Evolutionary conservation across 192 early-diverging fungal species (phyloP).

Genomic region (Backusella mclennaniae): DNA sequence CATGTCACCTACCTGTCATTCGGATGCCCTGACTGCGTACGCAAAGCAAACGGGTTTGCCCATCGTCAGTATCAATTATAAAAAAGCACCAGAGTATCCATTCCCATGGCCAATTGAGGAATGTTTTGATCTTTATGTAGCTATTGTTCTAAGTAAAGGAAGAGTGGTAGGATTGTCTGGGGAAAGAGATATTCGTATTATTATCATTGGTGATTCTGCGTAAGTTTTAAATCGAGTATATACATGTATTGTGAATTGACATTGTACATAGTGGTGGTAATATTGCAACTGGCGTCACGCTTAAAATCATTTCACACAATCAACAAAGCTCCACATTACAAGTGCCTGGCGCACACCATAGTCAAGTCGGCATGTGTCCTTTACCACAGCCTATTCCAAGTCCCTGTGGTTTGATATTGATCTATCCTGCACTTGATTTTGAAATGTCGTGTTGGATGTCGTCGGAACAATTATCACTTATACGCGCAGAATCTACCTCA

Average conservation of each 20-base stretch:
- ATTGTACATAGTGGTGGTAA: conserved; percentile 70
- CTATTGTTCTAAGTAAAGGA: conserved; percentile 75
- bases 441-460: conserved; percentile 95
- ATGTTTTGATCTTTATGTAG: conserved; percentile 84
- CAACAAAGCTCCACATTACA: not conserved
- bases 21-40: conserved; percentile 81
- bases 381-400: conserved; percentile 44
- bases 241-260: conserved; percentile 10
- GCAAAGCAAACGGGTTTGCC: conserved; percentile 70
- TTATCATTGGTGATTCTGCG: conserved; percentile 91
- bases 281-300: conserved; percentile 70
- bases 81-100: conserved; percentile 94
- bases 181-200: conserved; percentile 63
- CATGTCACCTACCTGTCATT: conserved; percentile 87
- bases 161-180: conserved; percentile 73
- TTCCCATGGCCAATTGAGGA: conserved; percentile 90
- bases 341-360: not conserved
- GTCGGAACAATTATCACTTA: conserved; percentile 52
- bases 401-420: conserved; percentile 77
- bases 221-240: conserved; percentile 42
- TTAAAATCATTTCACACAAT: conserved; percentile 68
- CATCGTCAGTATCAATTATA: conserved; percentile 85
- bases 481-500: conserved; percentile 57
- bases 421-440: conserved; percentile 91
- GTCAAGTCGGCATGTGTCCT: not conserved